A percentile compares a stretch with the other conserved stretches of the same genome.
Evolutionary conservation across 2,329 filamentous ascomycete genomes (phyloP).

Genomic region (Aureobasidium sp.): DNA sequence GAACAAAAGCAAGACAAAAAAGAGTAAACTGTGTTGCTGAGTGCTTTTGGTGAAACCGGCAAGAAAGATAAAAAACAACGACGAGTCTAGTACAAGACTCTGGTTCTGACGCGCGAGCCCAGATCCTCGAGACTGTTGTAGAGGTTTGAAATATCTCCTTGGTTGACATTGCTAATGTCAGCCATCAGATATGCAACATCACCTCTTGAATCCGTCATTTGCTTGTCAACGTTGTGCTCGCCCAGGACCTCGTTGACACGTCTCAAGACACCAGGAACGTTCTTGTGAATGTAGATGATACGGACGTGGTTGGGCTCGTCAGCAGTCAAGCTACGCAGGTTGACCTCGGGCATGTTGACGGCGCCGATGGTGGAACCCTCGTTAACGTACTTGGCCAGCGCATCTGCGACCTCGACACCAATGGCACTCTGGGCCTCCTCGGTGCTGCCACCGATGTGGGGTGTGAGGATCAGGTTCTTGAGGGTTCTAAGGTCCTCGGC

Average conservation of each 20-base stretch:
- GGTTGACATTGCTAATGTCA: slow-evolving; percentile 81
- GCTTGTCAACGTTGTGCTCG: slow-evolving; percentile 97
- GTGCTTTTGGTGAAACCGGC: too few species aligned
- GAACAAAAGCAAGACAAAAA: too few species aligned
- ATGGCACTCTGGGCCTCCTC: slow-evolving; percentile 97
- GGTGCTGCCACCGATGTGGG: slow-evolving; percentile 94
- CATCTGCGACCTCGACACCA: slow-evolving; percentile 82
- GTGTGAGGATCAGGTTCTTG: slow-evolving; percentile 90
- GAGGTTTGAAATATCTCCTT: slow-evolving; percentile 74
- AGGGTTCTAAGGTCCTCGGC: slow-evolving; percentile 73
- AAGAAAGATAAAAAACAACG: too few species aligned
- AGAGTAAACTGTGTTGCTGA: too few species aligned
- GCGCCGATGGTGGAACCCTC: slow-evolving; percentile 84
- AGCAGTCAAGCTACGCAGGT: slow-evolving; percentile 77
- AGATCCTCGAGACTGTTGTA: slow-evolving; percentile 74
- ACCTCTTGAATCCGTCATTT: slow-evolving; percentile 91
- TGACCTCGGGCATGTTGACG: slow-evolving; percentile 95
- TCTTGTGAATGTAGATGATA: slow-evolving; percentile 91
- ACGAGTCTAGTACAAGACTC: slow-evolving; percentile 36
- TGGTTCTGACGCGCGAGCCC: slow-evolving; percentile 36
- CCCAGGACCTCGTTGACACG: slow-evolving; percentile 92
- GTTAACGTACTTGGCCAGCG: slow-evolving; percentile 90
- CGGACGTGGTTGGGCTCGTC: slow-evolving; percentile 86
- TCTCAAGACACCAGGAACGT: slow-evolving; percentile 88
- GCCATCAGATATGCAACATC: slow-evolving; percentile 97